phyloP scores from a whole-genome alignment of 2,329 filamentous ascomycete genomes.

The Colletotrichum aenigma region DNA sequence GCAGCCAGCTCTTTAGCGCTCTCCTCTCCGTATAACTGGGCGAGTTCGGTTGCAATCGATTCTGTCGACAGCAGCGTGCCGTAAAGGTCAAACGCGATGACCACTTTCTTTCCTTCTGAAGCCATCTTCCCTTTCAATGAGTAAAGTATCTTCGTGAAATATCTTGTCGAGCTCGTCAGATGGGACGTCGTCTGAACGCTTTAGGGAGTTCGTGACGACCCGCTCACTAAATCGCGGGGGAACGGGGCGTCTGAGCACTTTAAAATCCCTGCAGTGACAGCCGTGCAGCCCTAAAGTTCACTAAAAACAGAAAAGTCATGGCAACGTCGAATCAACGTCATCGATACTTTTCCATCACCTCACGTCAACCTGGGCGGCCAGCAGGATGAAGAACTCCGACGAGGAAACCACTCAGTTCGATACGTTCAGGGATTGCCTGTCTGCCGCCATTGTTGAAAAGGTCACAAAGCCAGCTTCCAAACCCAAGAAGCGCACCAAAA shows the following conservation, averaged over 20 bases:
- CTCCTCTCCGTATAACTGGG: constrained; percentile 59
- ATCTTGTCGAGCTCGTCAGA: not conserved
- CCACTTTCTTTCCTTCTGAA: constrained; percentile 30
- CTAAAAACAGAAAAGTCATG: not conserved
- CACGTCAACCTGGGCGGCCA: not conserved
- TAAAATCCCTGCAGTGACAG: not conserved
- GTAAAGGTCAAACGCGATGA: constrained; percentile 78
- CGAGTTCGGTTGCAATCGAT: constrained; percentile 66
- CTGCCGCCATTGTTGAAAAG: constrained; percentile 69
- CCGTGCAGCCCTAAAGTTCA: not conserved
- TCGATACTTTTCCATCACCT: not conserved
- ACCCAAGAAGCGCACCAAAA: constrained; percentile 50
- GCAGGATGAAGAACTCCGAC: constrained; percentile 51
- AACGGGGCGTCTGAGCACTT: not conserved
- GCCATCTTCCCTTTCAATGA: not conserved
- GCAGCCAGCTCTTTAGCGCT: constrained; percentile 61
- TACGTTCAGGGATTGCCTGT: constrained; percentile 76
- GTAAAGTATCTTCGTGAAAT: not conserved
- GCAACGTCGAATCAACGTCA: constrained; percentile 3
- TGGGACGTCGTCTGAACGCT: not conserved
- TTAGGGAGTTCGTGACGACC: not conserved
- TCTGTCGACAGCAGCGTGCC: constrained; percentile 76
- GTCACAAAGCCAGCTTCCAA: constrained; percentile 48
- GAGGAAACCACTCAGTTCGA: constrained; percentile 35
- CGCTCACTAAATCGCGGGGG: not conserved